Conservation (phyloP, 2,329 filamentous ascomycete genomes). For the Fusarium sp. region DNA sequence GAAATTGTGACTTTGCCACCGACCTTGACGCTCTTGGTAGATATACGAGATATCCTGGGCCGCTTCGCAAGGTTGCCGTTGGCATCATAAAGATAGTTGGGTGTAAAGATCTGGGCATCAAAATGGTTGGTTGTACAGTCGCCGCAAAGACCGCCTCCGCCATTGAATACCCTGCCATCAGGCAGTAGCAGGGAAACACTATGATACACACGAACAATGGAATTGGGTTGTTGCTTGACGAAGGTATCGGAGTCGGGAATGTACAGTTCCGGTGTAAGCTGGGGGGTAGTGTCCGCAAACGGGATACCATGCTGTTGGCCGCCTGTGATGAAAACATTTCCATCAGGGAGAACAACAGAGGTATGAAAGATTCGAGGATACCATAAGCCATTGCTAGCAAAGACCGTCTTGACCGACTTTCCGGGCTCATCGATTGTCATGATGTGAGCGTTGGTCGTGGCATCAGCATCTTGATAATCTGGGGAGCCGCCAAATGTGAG, state of each 20-base stretch:
- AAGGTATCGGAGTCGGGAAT: slow-evolving; percentile 15
- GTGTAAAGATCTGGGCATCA: slow-evolving; percentile 34
- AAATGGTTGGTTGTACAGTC: slow-evolving; percentile 27
- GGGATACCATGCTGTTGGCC: slow-evolving; percentile 45
- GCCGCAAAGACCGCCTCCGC: slow-evolving; percentile 20
- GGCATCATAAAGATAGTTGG: slow-evolving; percentile 18
- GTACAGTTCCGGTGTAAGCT: slow-evolving; percentile 27
- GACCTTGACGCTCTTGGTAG: slow-evolving; percentile 1
- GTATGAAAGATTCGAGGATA: slow-evolving; percentile 56
- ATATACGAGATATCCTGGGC: slow-evolving; percentile 3
- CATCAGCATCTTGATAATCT: slow-evolving; percentile 56
- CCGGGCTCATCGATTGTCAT: slow-evolving; percentile 56
- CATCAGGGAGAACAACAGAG: slow-evolving; percentile 61
- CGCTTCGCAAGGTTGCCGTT: slow-evolving; percentile 10
- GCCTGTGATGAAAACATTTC: slow-evolving; percentile 59
- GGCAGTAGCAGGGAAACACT: slow-evolving; percentile 17
- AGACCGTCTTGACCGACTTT: not conserved
- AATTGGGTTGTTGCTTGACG: slow-evolving; percentile 19
- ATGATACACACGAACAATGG: slow-evolving; percentile 23
- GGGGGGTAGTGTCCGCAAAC: slow-evolving; percentile 16
- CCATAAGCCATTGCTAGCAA: slow-evolving; percentile 12
- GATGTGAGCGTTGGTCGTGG: slow-evolving; percentile 59
- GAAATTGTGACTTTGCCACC: slow-evolving; percentile 12
- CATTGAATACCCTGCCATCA: slow-evolving; percentile 24
- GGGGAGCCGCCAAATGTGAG: slow-evolving; percentile 62